Base-by-base conservation (phyloP, 164 flowering plant genomes). In the Liquidambar formosana region DNA sequence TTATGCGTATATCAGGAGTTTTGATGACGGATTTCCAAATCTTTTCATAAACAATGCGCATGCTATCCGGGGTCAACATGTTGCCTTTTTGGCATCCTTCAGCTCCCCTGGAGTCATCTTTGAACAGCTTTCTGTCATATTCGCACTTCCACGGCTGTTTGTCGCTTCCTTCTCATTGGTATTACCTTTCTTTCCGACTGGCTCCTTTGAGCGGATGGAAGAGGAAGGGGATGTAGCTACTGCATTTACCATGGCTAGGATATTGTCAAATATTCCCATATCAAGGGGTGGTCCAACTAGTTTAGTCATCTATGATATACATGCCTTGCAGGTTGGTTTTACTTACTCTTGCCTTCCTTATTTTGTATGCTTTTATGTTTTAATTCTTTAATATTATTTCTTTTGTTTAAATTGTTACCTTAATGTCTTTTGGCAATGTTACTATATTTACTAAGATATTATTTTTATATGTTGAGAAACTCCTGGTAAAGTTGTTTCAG, bases 181-280 rank as follows among this genome's bases (percentile, higher is more conserved):
- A 1, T 79, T 95, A 74, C 97, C 99, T 41, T 95, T 91, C 79
- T 95, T 95, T 73, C 99, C 97, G 6, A 93, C 99, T 65, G 99
- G 99, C 47, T 91, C 97, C 53, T 95, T 93, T 81, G 99, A 95
- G 77, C 82, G 97, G 44, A 89, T 93, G 93, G 99, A 95, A 76
- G 99, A 95, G 71, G 97, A 95, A 76, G 99, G 97, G 58, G 99
- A 94, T 82, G 97, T 94, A 8, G 97, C 99, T 33, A 95, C 99
- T 72, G 99, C 99, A 44, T 93, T 88, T 75, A 93, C 99, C 73
- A 81, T 95, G 90, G 97, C 99, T 19, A 77, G 97, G 70, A 89
- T 95, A 71, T 73, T 95, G 63, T 91, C 99, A 45, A 89, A 91
- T 71, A 90, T 90, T 72, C 99, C 97, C 45, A 84, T 91, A 70